Evolutionary conservation across 768 basidiomycete genomes (phyloP), one percentile per base, ranked within the genome.

Genomic region (Udeniomyces megalosporus): DNA sequence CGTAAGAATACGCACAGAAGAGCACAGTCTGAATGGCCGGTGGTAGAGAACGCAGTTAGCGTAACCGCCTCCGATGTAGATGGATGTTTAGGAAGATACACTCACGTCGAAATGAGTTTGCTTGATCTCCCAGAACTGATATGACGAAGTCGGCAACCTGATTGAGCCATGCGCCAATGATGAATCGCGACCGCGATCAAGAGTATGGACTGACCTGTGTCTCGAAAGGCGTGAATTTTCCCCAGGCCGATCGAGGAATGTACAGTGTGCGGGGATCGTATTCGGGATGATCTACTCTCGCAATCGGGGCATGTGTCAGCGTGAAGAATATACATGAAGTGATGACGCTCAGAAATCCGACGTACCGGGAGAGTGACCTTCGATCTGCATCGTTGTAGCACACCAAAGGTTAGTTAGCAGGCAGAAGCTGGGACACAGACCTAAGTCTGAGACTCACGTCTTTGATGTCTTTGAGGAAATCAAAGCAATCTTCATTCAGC

Each of bases 151-250:
- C 29, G 22, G 45, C 2, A 61, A 87, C 87, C 81, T 88, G 69
- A 26, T 58, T 44, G 58, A 38, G 12, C 22, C 26, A 38, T 12
- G 52, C 49, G 22, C 28, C n/a, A 56, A 35, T n/a, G 58, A 20
- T 12, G 51, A 45, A 72, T 71, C 34, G 29, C 11, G 5, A 17
- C 38, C 7, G 29, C 2, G 61, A 31, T 4, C 17, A 44, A 1
- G 15, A 14, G 12, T 8, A n/a, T 12, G 11, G 0, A 42, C 46
- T 6, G 17, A 80, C 84, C 79, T 88, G 90, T 68, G 83, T 90
- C 75, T 99, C 95, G 70, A 99, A 99, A 0, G 92, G 90, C 2
- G 91, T 93, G 69, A 99, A 93, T 0, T 77, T 76, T 29, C 77
- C 76, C 89, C 91, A 93, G 0, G 83, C 82, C 47, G 76, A 79